Base-by-base conservation (phyloP, 2,329 filamentous ascomycete genomes). In the Cadophora sp. region DNA sequence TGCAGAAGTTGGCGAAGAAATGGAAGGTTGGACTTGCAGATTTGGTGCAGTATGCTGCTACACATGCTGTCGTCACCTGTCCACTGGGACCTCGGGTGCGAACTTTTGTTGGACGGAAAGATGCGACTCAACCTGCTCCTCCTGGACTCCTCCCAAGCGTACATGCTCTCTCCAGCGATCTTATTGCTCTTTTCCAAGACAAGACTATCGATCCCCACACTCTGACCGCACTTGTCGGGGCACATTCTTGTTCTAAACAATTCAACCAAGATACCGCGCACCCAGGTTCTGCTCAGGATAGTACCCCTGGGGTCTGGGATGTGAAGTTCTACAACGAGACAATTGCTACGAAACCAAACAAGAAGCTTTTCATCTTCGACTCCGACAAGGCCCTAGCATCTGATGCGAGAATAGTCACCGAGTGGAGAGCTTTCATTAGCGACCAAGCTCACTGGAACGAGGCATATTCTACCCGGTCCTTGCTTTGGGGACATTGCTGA, bases 181-280 rank as follows among this genome's bases (percentile, higher is more conserved):
- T 87, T 6, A 82, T 84, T 2, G 85, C 86, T 2, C 81, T 88
- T 2, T 72, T 88, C 3, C 86, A 86, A 65, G 85, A 86, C 0
- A 86, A 88, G 74, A 81, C 81, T 3, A 79, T 81, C 12, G 81
- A 31, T 29, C 55, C 55, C 31, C 26, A 22, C 31, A 34, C 27
- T 27, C 24, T 59, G 27, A 34, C 55, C 27, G 55, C 55, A 22
- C 31, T 59, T 11, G 19, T 59, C 8, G 55, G 55, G 40, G 40
- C 55, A 22, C 55, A 34, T 59, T 34, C 83, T 8, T 80, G 40
- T 46, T 46, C 40, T 22, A 46, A 79, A 69, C 84, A 87, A 71
- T 80, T 79, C 65, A 81, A 81, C 67, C 80, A 82, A 62, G 80
- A 85, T 70, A 67, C 77, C 0, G 81, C 85, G 69, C 85, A 87